These are phyloP conservation scores for Populus tomentosa DNA, from an alignment of 441 rosid species.

Conservation along the genomic window DNA sequence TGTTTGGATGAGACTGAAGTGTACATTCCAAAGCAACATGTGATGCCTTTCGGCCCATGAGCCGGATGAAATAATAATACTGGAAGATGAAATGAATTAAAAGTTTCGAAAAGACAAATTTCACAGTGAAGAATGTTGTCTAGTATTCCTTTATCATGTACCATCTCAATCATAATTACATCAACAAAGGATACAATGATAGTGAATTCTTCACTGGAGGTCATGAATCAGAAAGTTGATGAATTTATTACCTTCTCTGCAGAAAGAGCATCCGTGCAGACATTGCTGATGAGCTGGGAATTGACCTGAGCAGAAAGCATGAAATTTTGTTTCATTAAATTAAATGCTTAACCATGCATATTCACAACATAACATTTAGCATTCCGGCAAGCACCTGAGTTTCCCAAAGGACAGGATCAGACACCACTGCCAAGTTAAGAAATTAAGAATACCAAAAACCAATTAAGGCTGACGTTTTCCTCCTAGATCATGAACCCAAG, in stretches of 20 bases:
- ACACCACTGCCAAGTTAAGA: too few species aligned
- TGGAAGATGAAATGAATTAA: conserved; percentile 25
- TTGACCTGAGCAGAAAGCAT: conserved; percentile 54
- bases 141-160: background rate
- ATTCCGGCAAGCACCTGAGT: background rate
- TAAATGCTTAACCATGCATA: background rate
- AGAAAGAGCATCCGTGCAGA: conserved; percentile 97
- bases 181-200: background rate
- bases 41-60: conserved; percentile 97
- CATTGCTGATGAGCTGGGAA: conserved; percentile 98
- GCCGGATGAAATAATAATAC: conserved; percentile 96
- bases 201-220: background rate
- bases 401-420: background rate
- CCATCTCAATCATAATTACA: background rate
- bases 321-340: background rate
- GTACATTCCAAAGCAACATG: conserved; percentile 99
- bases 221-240: background rate
- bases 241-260: conserved; percentile 82
- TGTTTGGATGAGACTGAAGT: conserved; percentile 96
- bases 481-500: background rate
- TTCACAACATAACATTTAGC: background rate
- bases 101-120: conserved; percentile 4
- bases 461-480: background rate
- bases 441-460: background rate
- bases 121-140: background rate